Evolutionary conservation across 23 red algal genomes (phyloP).

Genomic region (Cyanidiococcus yangmingshanensis): DNA sequence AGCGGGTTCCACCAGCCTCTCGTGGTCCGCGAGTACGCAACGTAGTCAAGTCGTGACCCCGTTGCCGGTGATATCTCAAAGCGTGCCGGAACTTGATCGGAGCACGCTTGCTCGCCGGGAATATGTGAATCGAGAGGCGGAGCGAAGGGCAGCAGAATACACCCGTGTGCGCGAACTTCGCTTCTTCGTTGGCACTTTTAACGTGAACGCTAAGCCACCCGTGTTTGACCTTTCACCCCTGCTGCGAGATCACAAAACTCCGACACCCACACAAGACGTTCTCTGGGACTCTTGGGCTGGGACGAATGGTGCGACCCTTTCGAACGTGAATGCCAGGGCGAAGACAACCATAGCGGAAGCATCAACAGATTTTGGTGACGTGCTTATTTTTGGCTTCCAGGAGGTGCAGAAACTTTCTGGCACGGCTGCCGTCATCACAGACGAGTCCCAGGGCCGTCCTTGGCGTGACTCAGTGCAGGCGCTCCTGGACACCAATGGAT

Average conservation of each 20-base stretch:
- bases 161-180: slow-evolving; percentile 35
- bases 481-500: slow-evolving; percentile 27
- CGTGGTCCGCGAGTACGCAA: not conserved
- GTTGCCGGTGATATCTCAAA: not conserved
- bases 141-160: slow-evolving; percentile 24
- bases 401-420: slow-evolving; percentile 77
- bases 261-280: not conserved
- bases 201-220: slow-evolving; percentile 74
- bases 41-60: not conserved
- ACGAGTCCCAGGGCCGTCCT: slow-evolving; percentile 39
- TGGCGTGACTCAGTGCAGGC: slow-evolving; percentile 56
- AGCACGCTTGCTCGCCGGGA: not conserved
- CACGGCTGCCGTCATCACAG: slow-evolving; percentile 72
- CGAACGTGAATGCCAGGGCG: not conserved
- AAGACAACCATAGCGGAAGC: not conserved
- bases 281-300: not conserved
- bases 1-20: not conserved
- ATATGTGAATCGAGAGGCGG: slow-evolving; percentile 25
- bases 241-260: slow-evolving; percentile 29
- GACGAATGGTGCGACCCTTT: not conserved
- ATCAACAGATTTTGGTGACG: slow-evolving; percentile 28
- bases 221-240: slow-evolving; percentile 29
- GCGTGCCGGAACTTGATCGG: slow-evolving; percentile 3
- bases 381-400: slow-evolving; percentile 81
- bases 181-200: slow-evolving; percentile 84